Evolutionary conservation across 228 moss, liverwort and hornwort species (phyloP).

Genomic region (Sphagnum fallax): DNA sequence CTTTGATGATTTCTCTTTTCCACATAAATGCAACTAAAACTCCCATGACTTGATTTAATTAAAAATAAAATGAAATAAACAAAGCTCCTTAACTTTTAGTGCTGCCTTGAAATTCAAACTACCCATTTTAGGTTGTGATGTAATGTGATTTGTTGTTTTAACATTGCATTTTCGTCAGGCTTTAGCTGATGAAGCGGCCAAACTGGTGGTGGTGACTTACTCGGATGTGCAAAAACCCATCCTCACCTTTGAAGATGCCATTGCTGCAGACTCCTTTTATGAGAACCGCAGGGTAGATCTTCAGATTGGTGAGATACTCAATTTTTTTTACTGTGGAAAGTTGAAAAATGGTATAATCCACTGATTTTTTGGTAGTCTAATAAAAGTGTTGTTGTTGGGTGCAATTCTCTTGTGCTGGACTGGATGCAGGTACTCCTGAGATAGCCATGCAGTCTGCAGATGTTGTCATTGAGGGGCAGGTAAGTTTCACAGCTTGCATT

Average conservation of each 20-base stretch:
- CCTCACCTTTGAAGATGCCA: conserved; percentile 67
- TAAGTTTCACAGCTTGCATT: conserved; percentile 13
- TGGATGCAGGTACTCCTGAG: conserved; percentile 44
- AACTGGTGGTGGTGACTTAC: conserved; percentile 62
- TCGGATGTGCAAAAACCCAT: conserved; percentile 51
- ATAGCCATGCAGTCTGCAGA: conserved; percentile 57
- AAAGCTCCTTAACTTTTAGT: too few relatives aligned
- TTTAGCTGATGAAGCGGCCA: conserved; percentile 63
- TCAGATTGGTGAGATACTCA: conserved; percentile 28
- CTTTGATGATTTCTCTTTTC: too few relatives aligned
- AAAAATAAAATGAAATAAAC: too few relatives aligned
- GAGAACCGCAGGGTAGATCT: conserved; percentile 40
- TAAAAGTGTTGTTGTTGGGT: neutral
- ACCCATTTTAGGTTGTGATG: too few relatives aligned
- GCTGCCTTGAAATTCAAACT: too few relatives aligned
- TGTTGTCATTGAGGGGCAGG: conserved; percentile 57
- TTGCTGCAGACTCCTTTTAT: conserved; percentile 57
- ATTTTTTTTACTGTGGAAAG: neutral
- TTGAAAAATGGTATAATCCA: too few relatives aligned
- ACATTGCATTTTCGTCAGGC: conserved; percentile 19
- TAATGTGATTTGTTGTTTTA: too few relatives aligned
- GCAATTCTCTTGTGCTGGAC: neutral
- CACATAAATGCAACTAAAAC: too few relatives aligned
- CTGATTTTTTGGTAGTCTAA: too few relatives aligned
- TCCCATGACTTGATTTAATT: too few relatives aligned